Conservation (phyloP, 495 filamentous ascomycete genomes). For the Tetracladium marchalianum region DNA sequence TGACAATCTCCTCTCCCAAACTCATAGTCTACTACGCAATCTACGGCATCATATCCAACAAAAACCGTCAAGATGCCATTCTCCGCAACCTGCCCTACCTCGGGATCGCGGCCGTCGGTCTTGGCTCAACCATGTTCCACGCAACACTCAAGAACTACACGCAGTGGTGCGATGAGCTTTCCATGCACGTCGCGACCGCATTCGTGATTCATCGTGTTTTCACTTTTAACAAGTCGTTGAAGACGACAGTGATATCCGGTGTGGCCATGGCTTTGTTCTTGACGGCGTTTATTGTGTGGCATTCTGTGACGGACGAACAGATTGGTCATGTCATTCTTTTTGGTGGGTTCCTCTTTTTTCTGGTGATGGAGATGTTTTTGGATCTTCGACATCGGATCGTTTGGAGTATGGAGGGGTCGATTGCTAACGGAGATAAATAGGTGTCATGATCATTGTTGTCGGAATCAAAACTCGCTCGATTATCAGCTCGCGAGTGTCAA, state of each 20-base stretch:
- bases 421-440: background rate
- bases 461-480: slow-evolving; percentile 25
- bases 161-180: slow-evolving; percentile 46
- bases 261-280: slow-evolving; percentile 23
- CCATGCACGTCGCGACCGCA: slow-evolving; percentile 46
- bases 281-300: slow-evolving; percentile 30
- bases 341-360: slow-evolving; percentile 2
- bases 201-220: slow-evolving; percentile 41
- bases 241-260: slow-evolving; percentile 20
- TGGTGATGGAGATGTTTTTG: background rate
- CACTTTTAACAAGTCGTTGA: slow-evolving; percentile 28
- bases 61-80: slow-evolving; percentile 18
- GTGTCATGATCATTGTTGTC: slow-evolving; percentile 21
- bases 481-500: slow-evolving; percentile 9
- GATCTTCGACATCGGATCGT: too few species aligned
- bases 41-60: slow-evolving; percentile 25
- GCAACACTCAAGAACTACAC: slow-evolving; percentile 41
- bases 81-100: slow-evolving; percentile 33
- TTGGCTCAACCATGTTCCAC: slow-evolving; percentile 44
- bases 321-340: slow-evolving; percentile 28
- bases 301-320: slow-evolving; percentile 34
- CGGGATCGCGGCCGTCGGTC: slow-evolving; percentile 44
- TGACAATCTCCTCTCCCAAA: background rate
- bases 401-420: too few species aligned
- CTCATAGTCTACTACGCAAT: slow-evolving; percentile 27